A percentile compares a stretch with the other conserved stretches of the same genome.
These are phyloP conservation scores for Botrytis sinoallii DNA, from an alignment of 2,329 filamentous ascomycete species.

Conservation along the genomic window DNA sequence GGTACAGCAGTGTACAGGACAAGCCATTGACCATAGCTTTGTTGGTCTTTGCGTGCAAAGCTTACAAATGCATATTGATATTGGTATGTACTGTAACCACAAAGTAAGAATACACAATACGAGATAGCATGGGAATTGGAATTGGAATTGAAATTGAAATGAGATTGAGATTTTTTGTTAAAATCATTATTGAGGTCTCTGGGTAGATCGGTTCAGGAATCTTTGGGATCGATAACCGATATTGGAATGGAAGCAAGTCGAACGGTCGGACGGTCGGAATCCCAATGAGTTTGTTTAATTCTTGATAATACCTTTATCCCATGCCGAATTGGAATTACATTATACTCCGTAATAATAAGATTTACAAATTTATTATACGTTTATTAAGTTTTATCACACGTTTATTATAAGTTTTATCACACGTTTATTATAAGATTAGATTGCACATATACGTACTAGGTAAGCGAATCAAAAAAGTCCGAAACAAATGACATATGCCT, in stretches of 20 bases:
- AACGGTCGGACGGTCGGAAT: not conserved
- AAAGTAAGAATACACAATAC: not conserved
- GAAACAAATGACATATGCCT: not conserved
- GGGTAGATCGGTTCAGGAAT: not conserved
- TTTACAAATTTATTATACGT: not conserved
- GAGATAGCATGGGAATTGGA: not conserved
- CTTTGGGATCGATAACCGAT: not conserved
- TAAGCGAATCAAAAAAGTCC: not conserved
- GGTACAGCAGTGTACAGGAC: not conserved
- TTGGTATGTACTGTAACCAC: not conserved
- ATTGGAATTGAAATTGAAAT: not conserved
- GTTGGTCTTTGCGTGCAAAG: not conserved
- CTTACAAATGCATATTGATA: not conserved
- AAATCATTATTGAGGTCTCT: not conserved
- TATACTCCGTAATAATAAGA: not conserved
- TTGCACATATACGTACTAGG: not conserved
- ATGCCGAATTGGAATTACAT: too few relatives aligned
- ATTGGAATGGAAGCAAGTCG: not conserved
- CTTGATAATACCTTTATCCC: not conserved
- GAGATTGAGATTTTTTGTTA: not conserved
- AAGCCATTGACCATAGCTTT: constrained; percentile 3
- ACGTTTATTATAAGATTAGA: constrained; percentile 6
- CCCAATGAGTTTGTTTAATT: not conserved
- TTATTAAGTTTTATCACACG: not conserved
- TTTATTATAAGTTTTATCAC: not conserved